Base-by-base conservation (phyloP, 208 protist genomes). In the Herpetomonas samuelpessoai region DNA sequence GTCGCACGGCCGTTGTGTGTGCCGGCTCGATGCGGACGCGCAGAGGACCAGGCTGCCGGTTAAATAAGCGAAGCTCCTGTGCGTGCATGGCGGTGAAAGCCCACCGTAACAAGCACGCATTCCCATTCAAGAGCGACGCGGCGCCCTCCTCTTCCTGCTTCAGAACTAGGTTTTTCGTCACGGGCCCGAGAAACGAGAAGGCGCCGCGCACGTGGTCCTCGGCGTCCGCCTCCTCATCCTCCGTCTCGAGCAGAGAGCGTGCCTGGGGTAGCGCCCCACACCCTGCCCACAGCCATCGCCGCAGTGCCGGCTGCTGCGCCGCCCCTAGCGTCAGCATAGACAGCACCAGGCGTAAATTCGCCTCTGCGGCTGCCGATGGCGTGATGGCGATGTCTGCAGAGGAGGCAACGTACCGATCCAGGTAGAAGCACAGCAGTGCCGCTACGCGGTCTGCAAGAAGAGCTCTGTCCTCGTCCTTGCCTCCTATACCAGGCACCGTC, bases 201-300 rank as follows among this genome's bases (percentile, higher is more conserved):
- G 51, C 18, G 9, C 45, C 50, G 50, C 61, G 51, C 51, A 49
- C 51, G 10, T 39, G 47, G 50, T 56, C 28, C 25, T 56, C 9
- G 3, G 51, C 26, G n/a, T 48, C 38, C 26, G 48, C 35, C 26
- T 66, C 50, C 14, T 27, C 51, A 21, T 46, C 50, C 3, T 27
- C 29, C 10, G 46, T 56, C 7, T 27, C 18, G 7, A 39, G 12
- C 51, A 29, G 28, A 21, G 10, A 14, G 30, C 18, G 22, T 14
- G 14, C 31, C 14, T 47, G 30, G 29, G 63, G 62, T 27, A 75
- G 62, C 57, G 47, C 69, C 1, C 61, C 69, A 16, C 62, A 61
- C 22, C 56, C 55, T 28, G 45, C 25, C 62, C 69, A 75, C 16
- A 75, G 53, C 69, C 69, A 75, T 27, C 29, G 21, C 6, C 38